These are phyloP conservation scores for Stachybotrys echinatus DNA, from an alignment of 2,329 filamentous ascomycete species.

Conservation along the genomic window DNA sequence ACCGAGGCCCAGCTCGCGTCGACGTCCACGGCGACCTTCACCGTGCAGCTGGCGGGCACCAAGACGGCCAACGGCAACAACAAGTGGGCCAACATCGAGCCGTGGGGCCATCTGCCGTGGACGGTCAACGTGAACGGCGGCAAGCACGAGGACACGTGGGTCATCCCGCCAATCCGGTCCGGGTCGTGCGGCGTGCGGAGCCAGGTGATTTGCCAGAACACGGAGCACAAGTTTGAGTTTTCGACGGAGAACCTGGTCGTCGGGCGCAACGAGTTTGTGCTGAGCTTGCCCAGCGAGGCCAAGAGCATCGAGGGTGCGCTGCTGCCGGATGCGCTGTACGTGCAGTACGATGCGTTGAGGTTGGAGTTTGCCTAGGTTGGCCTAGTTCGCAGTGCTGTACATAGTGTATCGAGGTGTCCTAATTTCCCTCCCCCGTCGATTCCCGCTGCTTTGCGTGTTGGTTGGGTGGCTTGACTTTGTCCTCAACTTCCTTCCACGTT, in stretches of 20 bases:
- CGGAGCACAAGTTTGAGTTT: slow-evolving; percentile 54
- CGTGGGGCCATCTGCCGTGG: slow-evolving; percentile 9
- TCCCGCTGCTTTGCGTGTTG: too few relatives aligned
- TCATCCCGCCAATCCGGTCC: slow-evolving; percentile 39
- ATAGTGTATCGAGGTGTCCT: too few relatives aligned
- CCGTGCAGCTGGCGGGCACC: slow-evolving; percentile 10
- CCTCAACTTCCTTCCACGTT: too few relatives aligned
- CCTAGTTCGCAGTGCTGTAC: too few relatives aligned
- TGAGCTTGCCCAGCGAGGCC: slow-evolving; percentile 53
- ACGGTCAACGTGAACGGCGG: slow-evolving; percentile 30
- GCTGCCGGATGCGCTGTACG: slow-evolving; percentile 47
- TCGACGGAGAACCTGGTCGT: slow-evolving; percentile 34
- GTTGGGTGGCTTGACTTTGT: too few relatives aligned
- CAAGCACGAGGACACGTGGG: slow-evolving; percentile 39
- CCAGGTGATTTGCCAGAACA: slow-evolving; percentile 54
- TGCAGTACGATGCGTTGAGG: slow-evolving; percentile 60
- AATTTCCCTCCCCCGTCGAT: too few relatives aligned
- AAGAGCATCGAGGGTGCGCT: slow-evolving; percentile 53
- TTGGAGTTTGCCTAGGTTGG: slow-evolving; percentile 39
- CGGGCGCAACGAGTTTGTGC: slow-evolving; percentile 46
- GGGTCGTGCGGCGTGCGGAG: slow-evolving; percentile 54
- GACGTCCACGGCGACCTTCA: slow-evolving; percentile 28
- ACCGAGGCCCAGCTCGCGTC: slow-evolving; percentile 15
- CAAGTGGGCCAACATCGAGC: slow-evolving; percentile 10
- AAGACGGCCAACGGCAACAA: slow-evolving; percentile 12